Base-by-base conservation (phyloP, 352 stramenopile genomes). In the Peronosclerospora sorghi region DNA sequence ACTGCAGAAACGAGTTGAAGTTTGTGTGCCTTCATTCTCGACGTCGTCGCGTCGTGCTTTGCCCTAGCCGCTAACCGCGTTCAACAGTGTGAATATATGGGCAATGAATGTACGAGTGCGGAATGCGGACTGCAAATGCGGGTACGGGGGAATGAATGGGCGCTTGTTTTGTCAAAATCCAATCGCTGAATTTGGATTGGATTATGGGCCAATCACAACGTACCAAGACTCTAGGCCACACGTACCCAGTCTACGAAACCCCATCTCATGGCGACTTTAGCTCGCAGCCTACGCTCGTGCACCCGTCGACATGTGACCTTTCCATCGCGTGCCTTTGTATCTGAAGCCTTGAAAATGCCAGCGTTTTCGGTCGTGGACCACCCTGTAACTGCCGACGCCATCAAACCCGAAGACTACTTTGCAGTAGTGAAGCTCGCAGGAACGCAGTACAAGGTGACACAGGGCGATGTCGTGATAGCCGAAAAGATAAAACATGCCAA, bases 401-500 rank as follows among this genome's bases (percentile, higher is more conserved):
- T 86, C 45, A 66, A 69, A 29, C 68, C 73, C 4, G 66, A 81
- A 32, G 78, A 87, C 48, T 83, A 83, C 52, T 92, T 92, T 50
- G 79, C 79, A 9, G 73, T 92, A 19, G 58, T 92, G 44, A 92
- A 92, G 62, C 65, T 92, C 27, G 74, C 58, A 21, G 76, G 73
- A 15, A 92, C 76, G 38, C 79, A 92, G 59, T 92, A 88, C 65
- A 92, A 92, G 61, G 76, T 92, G 45, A 80, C 76, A 20, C 63
- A 88, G 65, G 79, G 79, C 37, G 79, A 92, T 46, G 69, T 89
- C 29, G 74, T 92, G 19, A 65, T 89, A 27, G 56, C 77, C 4
- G 79, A 92, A 51, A 92, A 92, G 68, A 76, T 92, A 53, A 85
- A 87, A 52, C 34, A 82, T 41, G 79, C 79, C 49, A 86, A 92